phyloP scores from a whole-genome alignment of 768 basidiomycete species.

The Hericium coralloides region DNA sequence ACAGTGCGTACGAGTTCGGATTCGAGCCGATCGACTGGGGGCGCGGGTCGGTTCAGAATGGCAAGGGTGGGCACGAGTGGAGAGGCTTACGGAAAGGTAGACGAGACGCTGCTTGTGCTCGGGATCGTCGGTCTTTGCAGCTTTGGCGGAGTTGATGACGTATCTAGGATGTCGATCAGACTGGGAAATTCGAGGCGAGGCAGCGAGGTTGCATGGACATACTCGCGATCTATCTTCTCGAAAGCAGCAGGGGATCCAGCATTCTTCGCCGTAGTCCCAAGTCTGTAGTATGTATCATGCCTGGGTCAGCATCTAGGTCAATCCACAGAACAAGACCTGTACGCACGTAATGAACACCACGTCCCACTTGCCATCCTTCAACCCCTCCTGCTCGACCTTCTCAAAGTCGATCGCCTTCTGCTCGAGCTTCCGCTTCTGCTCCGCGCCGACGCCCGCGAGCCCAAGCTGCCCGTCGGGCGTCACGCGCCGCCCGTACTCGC shows the following conservation, averaged over 20 bases:
- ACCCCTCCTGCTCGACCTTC: constrained; percentile 39
- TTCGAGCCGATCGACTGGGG: constrained; percentile 34
- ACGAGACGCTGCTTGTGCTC: constrained; percentile 46
- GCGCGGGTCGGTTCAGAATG: constrained; percentile 24
- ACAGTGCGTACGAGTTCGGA: constrained; percentile 41
- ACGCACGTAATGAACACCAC: constrained; percentile 63
- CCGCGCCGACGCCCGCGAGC: constrained; percentile 20
- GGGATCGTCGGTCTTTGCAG: constrained; percentile 52
- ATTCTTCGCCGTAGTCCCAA: constrained; percentile 53
- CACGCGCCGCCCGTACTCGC: constrained; percentile 60
- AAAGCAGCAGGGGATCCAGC: constrained; percentile 61
- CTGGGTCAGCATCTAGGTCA: not conserved
- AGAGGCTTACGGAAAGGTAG: constrained; percentile 54
- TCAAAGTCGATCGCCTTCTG: constrained; percentile 66
- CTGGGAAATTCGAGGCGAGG: not conserved
- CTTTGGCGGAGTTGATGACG: constrained; percentile 40
- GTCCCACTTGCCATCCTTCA: constrained; percentile 56
- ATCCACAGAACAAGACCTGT: not conserved
- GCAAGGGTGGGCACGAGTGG: not conserved
- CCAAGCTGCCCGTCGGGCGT: constrained; percentile 31
- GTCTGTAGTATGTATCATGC: constrained; percentile 28
- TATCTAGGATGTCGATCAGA: constrained; percentile 36
- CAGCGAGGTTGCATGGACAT: constrained; percentile 4
- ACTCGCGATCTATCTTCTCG: constrained; percentile 73
- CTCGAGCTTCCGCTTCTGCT: constrained; percentile 47